Base-by-base conservation (phyloP, 2,329 filamentous ascomycete genomes). In the Fusarium anguioides region DNA sequence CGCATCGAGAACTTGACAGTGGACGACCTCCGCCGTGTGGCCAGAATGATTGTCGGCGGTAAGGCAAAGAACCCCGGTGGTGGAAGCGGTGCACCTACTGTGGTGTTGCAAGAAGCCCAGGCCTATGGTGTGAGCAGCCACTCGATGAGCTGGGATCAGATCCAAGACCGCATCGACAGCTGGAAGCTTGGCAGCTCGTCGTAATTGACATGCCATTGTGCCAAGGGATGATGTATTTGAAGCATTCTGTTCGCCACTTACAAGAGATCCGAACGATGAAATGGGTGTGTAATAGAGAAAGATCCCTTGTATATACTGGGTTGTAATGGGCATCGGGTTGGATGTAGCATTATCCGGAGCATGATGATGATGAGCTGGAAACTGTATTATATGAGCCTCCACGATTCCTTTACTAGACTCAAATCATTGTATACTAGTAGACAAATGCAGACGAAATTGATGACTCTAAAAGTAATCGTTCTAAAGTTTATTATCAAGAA, bases 81-180 rank as follows among this genome's bases (percentile, higher is more conserved):
- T 1, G 95, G 96, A 5, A 96, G 89, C 65, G 96, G 96, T 15
- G 91, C 93, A 20, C 96, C 96, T 6, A 99, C 96, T 0, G 94
- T 99, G 23, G 95, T 99, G 41, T 76, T 99, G 73, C 95, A 98
- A 82, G 95, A 97, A 81, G 93, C 93, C 23, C 89, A 94, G 75
- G 85, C 91, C 69, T 87, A 90, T 53, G 90, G 90, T 1, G 83
- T 90, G 26, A 88, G 84, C 73, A 84, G 88, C 67, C 90, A 87
- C 70, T 82, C 89, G 29, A 87, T 96, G 77, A 84, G 84, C 24
- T 98, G 96, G 94, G 90, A 91, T 50, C 91, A 96, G 78, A 95
- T 98, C 40, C 94, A 98, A 81, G 89, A 94, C 58, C 85, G 91
- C 53, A 96, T 98, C 72, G 87, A 89, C 41, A 85, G 86, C 75